Evolutionary conservation across 208 protist genomes (phyloP).

Genomic region (Acanthamoeba divionensis): DNA sequence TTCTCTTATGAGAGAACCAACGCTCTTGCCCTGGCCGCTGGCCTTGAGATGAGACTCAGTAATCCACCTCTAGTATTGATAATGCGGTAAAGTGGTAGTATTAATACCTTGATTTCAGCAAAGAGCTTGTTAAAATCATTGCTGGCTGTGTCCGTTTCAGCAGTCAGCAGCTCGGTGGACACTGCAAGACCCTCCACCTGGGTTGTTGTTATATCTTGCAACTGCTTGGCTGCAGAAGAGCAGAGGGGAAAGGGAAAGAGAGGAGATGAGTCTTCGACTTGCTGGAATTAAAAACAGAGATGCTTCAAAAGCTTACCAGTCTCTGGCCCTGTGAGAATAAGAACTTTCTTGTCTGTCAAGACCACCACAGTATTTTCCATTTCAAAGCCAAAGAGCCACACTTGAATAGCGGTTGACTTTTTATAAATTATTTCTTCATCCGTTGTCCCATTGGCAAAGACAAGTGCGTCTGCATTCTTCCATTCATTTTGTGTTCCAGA

Average conservation of each 20-base stretch:
- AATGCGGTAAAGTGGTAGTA: too few relatives aligned
- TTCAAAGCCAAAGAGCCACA: background rate
- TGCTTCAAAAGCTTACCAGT: background rate
- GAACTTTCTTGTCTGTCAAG: background rate
- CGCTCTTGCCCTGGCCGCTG: background rate
- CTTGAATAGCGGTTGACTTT: background rate
- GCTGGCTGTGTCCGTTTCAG: too few relatives aligned
- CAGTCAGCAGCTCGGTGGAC: too few relatives aligned
- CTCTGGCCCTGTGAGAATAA: background rate
- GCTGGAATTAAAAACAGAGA: background rate
- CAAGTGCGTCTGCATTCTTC: background rate
- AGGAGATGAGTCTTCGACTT: too few relatives aligned
- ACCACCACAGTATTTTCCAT: background rate
- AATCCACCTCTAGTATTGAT: too few relatives aligned
- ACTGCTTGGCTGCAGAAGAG: background rate
- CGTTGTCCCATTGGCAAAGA: background rate
- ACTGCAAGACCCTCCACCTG: too few relatives aligned
- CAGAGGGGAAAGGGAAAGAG: background rate
- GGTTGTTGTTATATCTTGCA: too few relatives aligned
- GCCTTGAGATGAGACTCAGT: too few relatives aligned
- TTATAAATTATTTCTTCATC: constrained; percentile 26
- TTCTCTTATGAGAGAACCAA: background rate
- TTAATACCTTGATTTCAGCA: background rate
- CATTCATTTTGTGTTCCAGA: background rate
- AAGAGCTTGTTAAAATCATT: too few relatives aligned